phyloP scores from a whole-genome alignment of 768 basidiomycete genomes.

The Tylopilus sp. region DNA sequence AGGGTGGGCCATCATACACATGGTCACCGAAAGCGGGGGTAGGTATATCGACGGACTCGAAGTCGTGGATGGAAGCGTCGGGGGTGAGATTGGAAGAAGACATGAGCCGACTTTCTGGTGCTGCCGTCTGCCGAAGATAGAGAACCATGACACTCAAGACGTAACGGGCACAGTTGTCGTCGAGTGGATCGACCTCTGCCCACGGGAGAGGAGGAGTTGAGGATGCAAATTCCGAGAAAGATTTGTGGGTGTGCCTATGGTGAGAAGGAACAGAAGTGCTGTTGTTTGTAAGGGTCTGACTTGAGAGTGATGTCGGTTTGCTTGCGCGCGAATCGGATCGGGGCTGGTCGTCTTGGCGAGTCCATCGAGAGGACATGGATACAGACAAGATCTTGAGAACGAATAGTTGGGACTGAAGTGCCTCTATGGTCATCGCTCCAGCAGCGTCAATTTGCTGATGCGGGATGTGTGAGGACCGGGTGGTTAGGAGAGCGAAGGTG shows the following conservation, averaged over 20 bases:
- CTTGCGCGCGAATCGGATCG: constrained; percentile 43
- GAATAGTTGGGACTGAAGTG: constrained; percentile 84
- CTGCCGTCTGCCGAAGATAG: constrained; percentile 72
- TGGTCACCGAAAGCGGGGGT: constrained; percentile 22
- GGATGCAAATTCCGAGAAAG: constrained; percentile 40
- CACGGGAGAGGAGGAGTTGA: constrained; percentile 39
- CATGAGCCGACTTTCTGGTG: constrained; percentile 52
- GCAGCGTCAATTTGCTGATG: constrained; percentile 51
- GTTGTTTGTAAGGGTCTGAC: constrained; percentile 21
- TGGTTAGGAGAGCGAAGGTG: background rate
- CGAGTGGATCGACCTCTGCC: constrained; percentile 68
- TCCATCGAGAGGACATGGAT: constrained; percentile 78
- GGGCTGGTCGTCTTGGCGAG: constrained; percentile 37
- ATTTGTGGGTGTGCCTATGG: constrained; percentile 31
- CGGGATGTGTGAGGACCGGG: constrained; percentile 12
- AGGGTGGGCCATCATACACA: constrained; percentile 17
- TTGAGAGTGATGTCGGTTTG: constrained; percentile 33
- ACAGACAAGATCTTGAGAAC: constrained; percentile 77
- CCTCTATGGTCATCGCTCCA: constrained; percentile 58
- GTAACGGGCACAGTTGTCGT: constrained; percentile 80
- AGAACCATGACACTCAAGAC: constrained; percentile 78
- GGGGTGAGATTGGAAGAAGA: constrained; percentile 60
- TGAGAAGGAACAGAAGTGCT: constrained; percentile 39
- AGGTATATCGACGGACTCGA: constrained; percentile 52
- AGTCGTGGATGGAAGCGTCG: constrained; percentile 67